Evolutionary conservation across 768 basidiomycete genomes (phyloP).

Genomic region (Amanita rimosa): DNA sequence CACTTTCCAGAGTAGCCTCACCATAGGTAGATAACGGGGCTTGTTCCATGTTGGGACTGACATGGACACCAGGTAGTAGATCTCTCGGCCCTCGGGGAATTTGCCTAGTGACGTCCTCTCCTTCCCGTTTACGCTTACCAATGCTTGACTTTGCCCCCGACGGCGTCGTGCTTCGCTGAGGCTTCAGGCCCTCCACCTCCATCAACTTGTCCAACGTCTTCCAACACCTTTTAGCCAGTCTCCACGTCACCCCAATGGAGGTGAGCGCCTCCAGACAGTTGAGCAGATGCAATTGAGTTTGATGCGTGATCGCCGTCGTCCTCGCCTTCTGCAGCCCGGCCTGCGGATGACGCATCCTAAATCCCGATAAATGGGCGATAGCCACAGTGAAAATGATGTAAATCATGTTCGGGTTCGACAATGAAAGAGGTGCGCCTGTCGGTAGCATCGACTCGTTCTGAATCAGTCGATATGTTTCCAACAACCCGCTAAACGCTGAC

Average conservation of each 20-base stretch:
- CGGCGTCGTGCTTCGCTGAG: neutral
- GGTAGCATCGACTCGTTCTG: conserved; percentile 1
- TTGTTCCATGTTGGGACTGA: neutral
- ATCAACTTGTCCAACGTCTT: conserved; percentile 16
- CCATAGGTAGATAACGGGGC: neutral
- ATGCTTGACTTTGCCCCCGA: neutral
- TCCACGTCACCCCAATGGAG: conserved; percentile 17
- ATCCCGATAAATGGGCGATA: conserved; percentile 11
- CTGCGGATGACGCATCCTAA: conserved; percentile 9
- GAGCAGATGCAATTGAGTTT: conserved; percentile 17
- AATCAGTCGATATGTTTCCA: conserved; percentile 15
- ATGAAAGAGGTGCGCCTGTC: conserved; percentile 7
- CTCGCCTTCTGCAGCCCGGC: neutral
- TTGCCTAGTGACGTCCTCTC: conserved; percentile 1
- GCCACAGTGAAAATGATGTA: conserved; percentile 14
- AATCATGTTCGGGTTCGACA: conserved; percentile 14
- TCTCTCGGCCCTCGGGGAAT: neutral
- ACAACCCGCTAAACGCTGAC: conserved; percentile 17
- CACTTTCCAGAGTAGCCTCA: neutral
- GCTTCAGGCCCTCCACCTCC: conserved; percentile 14
- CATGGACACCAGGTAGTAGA: neutral
- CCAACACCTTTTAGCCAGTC: conserved; percentile 16
- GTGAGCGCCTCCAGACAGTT: conserved; percentile 19
- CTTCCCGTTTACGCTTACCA: conserved; percentile 14
- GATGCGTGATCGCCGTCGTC: conserved; percentile 11